Conservation (phyloP, 1,284 basidiomycete genomes). For the Ustilago crameri region DNA sequence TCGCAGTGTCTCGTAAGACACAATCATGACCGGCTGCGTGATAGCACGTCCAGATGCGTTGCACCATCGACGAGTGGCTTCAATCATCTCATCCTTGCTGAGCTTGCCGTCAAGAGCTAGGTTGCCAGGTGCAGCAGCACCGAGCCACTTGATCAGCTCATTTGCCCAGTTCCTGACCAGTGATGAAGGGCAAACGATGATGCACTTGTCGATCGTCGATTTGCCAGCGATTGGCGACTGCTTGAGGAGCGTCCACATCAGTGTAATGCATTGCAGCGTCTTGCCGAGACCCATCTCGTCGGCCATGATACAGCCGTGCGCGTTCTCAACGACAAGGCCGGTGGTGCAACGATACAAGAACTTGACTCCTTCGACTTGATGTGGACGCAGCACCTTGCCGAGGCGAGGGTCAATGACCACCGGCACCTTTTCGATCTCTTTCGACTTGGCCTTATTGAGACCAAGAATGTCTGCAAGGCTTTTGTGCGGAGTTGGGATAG, state of each 20-base stretch:
- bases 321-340: constrained; percentile 89
- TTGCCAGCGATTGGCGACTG: constrained; percentile 90
- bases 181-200: constrained; percentile 96
- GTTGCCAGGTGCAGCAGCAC: constrained; percentile 59
- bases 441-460: constrained; percentile 60
- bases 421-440: constrained; percentile 79
- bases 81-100: constrained; percentile 65
- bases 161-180: constrained; percentile 99
- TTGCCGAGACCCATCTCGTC: constrained; percentile 94
- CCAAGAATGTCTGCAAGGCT: constrained; percentile 86
- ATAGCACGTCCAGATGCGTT: constrained; percentile 58
- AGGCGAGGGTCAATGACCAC: constrained; percentile 95
- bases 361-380: constrained; percentile 79
- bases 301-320: constrained; percentile 99
- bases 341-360: constrained; percentile 96
- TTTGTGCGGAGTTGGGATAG: constrained; percentile 80
- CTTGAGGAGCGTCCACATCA: constrained; percentile 96
- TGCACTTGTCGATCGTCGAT: constrained; percentile 92
- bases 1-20: constrained; percentile 94
- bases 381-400: constrained; percentile 72
- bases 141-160: constrained; percentile 75
- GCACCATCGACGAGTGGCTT: constrained; percentile 63
- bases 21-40: constrained; percentile 83
- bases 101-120: constrained; percentile 65
- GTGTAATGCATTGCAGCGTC: constrained; percentile 94